phyloP scores from a whole-genome alignment of 2,329 filamentous ascomycete genomes.

The Claviceps sp. region DNA sequence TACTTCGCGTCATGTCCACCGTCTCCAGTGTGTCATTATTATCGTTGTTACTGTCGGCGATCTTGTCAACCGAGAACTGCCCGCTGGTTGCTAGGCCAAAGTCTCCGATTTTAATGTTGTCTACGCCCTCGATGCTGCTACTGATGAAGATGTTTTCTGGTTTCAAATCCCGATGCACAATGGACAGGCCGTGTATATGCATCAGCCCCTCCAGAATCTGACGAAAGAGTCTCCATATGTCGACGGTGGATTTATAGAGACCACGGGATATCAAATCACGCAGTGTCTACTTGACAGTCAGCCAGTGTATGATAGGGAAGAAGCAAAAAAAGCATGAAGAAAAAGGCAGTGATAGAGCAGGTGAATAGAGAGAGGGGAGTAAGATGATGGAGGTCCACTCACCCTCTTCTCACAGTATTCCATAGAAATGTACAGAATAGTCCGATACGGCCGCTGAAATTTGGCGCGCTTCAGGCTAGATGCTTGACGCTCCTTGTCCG shows the following conservation, averaged over 20 bases:
- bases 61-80: slow-evolving; percentile 53
- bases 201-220: slow-evolving; percentile 82
- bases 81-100: slow-evolving; percentile 90
- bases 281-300: slow-evolving; percentile 44
- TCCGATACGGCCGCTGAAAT: slow-evolving; percentile 43
- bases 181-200: slow-evolving; percentile 80
- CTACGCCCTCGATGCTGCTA: slow-evolving; percentile 53
- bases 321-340: background rate
- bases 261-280: slow-evolving; percentile 73
- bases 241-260: slow-evolving; percentile 58
- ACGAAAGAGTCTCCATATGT: slow-evolving; percentile 81
- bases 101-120: slow-evolving; percentile 91
- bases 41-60: slow-evolving; percentile 12
- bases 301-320: background rate
- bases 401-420: slow-evolving; percentile 90
- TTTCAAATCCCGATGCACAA: slow-evolving; percentile 92
- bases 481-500: slow-evolving; percentile 17
- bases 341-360: background rate
- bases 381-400: slow-evolving; percentile 16
- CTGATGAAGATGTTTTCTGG: slow-evolving; percentile 93
- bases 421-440: slow-evolving; percentile 94
- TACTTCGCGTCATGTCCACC: slow-evolving; percentile 55
- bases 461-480: slow-evolving; percentile 19
- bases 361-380: background rate
- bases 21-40: slow-evolving; percentile 23